Conservation (phyloP, 257 asterid genomes). For the Capsicum rhomboideum region DNA sequence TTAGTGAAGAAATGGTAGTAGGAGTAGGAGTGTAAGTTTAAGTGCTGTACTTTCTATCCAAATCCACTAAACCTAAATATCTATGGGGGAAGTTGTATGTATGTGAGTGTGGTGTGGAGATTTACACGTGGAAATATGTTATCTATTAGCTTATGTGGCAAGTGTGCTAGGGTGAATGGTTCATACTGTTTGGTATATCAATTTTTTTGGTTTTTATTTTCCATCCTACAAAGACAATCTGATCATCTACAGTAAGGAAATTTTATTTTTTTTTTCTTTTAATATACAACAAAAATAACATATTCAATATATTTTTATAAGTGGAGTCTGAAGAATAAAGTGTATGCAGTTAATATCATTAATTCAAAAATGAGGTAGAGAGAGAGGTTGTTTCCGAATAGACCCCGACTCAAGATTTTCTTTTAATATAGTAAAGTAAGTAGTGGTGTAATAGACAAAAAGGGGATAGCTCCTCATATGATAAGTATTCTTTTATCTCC, state of each 20-base stretch:
- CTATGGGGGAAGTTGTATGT: not conserved
- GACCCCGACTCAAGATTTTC: no score
- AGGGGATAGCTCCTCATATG: no score
- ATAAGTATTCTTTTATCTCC: no score
- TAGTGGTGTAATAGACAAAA: no score
- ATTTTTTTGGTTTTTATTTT: not conserved
- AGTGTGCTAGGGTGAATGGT: not conserved
- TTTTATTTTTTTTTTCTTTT: not conserved
- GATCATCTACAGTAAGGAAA: not conserved
- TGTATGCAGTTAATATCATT: no score
- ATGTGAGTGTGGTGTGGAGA: slow-evolving; percentile 31
- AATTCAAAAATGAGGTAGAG: no score
- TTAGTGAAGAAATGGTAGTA: not conserved
- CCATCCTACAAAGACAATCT: not conserved
- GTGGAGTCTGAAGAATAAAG: no score
- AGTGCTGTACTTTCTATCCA: not conserved
- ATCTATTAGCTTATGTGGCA: slow-evolving; percentile 23
- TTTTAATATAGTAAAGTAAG: not conserved
- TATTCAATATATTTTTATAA: no score
- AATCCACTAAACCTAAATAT: not conserved
- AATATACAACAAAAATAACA: no score
- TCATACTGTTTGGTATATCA: not conserved
- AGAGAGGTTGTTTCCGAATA: no score
- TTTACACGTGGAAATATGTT: slow-evolving; percentile 56
- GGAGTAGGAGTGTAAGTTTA: not conserved